Percentiles rank a stretch among this genome's conserved stretches.
These are phyloP conservation scores for Clonostachys sp. DNA, from an alignment of 2,329 filamentous ascomycete genomes.

Conservation along the genomic window DNA sequence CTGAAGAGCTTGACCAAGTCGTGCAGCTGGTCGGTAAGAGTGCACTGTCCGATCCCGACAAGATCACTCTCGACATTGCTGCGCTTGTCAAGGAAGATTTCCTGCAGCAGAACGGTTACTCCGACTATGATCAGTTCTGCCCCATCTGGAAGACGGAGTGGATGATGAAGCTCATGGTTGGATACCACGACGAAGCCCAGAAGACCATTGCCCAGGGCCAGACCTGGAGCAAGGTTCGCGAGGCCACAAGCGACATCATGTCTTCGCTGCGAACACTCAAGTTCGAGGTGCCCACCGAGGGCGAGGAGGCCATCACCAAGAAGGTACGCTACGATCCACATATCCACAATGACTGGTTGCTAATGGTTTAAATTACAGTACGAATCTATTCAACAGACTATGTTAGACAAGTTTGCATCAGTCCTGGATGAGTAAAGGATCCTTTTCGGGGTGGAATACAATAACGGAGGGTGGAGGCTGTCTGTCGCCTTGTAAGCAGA, in stretches of 20 bases:
- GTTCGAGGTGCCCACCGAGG: constrained; percentile 88
- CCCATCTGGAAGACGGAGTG: constrained; percentile 99
- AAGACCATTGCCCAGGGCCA: constrained; percentile 91
- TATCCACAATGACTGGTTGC: neutral
- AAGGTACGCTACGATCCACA: constrained; percentile 56
- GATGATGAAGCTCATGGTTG: constrained; percentile 99
- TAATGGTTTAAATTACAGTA: constrained; percentile 51
- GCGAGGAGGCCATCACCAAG: constrained; percentile 74
- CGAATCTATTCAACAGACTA: constrained; percentile 82
- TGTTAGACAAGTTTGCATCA: constrained; percentile 96
- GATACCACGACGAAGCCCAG: constrained; percentile 94
- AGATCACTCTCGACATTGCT: constrained; percentile 94
- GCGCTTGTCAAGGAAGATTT: constrained; percentile 96
- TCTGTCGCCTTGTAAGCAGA: neutral
- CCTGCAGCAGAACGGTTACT: constrained; percentile 98
- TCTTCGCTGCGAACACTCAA: constrained; percentile 85
- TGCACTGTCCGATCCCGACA: constrained; percentile 91
- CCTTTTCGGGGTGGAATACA: no score
- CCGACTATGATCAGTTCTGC: constrained; percentile 98
- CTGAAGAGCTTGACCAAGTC: constrained; percentile 96
- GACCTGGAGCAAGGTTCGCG: constrained; percentile 88
- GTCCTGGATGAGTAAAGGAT: constrained; percentile 81
- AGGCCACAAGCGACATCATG: constrained; percentile 85
- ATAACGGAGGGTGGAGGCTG: no score
- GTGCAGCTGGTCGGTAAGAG: constrained; percentile 98